Base-by-base conservation (phyloP, 139 green algal genomes). In the Parachlorella kessleri region DNA sequence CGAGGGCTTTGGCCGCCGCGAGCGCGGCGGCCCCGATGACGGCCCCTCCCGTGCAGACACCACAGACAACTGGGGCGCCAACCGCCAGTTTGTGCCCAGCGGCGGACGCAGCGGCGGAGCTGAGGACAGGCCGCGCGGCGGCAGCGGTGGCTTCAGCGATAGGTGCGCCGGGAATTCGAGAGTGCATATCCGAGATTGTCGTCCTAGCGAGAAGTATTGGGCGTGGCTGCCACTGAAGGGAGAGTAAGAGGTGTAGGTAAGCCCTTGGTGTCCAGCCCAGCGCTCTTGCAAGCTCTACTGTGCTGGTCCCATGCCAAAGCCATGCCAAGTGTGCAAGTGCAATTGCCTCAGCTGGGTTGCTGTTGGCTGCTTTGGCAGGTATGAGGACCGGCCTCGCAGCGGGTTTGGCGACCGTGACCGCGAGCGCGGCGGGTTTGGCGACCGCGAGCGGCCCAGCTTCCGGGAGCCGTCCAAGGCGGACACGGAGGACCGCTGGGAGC, bases 21-120 rank as follows among this genome's bases (percentile, higher is more conserved):
- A 38, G 24, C 68, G 66, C 68, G n/a, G 32, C 68, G 70, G 73
- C 18, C 24, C n/a, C 42, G 81, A 79, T 6, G 81, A 69, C 39
- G 88, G 85, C 28, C 90, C 90, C 36, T 90, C 90, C 9, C 79
- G 89, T 10, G 90, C 90, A 30, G 90, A 94, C 53, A 80, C 83
- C 9, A 80, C 78, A 28, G 82, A 93, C 71, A 82, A 96, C 66
- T 98, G 94, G 94, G 89, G 89, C 42, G 81, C 73, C 63, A 85
- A 72, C 3, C 80, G 83, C 10, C 89, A 92, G 83, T 95, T 92
- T 59, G 75, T 84, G 78, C 89, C 92, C 41, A 79, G 66, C 14
- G 53, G 35, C 32, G 72, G 71, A 6, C 71, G 80, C 18, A 66
- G 79, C 7, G 80, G 76, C 28, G 48, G 74, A 76, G 10, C 24